These are phyloP conservation scores for Urtica urens DNA, from an alignment of 306 rosid genomes.

Conservation along the genomic window DNA sequence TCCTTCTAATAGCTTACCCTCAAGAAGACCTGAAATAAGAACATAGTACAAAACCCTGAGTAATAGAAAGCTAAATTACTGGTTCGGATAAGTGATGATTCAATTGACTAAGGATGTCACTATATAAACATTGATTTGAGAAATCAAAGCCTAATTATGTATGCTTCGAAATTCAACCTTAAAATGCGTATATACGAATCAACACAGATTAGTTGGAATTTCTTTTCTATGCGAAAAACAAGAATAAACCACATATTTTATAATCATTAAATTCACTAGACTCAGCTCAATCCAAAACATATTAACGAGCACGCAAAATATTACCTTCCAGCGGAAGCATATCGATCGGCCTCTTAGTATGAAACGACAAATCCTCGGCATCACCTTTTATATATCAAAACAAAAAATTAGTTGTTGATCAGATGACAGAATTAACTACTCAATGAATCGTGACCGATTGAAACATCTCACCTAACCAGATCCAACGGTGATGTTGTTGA, in stretches of 20 bases:
- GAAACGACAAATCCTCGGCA: no score
- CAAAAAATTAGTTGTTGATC: no score
- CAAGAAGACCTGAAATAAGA: conserved; percentile 6
- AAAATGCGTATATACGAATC: neutral
- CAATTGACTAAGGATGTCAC: neutral
- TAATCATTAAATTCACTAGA: neutral
- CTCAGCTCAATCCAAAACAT: neutral
- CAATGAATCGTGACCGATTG: neutral
- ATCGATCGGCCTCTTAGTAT: no score
- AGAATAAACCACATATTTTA: neutral
- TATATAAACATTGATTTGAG: neutral
- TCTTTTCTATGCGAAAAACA: no score
- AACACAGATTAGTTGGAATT: neutral
- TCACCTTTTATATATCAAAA: no score
- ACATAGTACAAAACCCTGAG: neutral
- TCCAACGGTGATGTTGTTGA: conserved; percentile 45
- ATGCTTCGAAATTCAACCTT: neutral
- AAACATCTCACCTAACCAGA: conserved; percentile 25
- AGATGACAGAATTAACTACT: no score
- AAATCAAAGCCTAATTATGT: neutral
- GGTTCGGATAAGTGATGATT: no score
- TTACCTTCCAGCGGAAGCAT: neutral
- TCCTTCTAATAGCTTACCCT: neutral
- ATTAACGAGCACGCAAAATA: neutral
- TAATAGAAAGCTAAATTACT: neutral